phyloP scores from a whole-genome alignment of 768 basidiomycete genomes.

The Mycena floridula region DNA sequence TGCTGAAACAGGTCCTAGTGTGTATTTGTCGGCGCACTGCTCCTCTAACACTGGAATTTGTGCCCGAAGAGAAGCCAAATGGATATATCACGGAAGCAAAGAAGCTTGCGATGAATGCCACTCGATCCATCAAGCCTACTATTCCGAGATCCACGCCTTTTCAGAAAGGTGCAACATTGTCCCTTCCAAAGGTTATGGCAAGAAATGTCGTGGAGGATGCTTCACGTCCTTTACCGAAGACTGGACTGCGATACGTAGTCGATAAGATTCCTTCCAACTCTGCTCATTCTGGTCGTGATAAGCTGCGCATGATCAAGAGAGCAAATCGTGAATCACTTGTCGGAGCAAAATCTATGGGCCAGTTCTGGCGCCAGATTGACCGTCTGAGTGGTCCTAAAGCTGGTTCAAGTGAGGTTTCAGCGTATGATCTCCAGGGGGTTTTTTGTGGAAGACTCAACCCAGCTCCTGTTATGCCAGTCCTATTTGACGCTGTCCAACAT shows the following conservation, averaged over 20 bases:
- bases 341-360: not conserved
- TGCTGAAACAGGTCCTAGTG: not conserved
- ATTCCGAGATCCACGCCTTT: not conserved
- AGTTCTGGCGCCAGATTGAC: not conserved
- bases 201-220: not conserved
- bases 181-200: not conserved
- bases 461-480: not conserved
- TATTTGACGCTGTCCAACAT: not conserved
- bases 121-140: not conserved
- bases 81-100: not conserved
- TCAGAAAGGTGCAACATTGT: not conserved
- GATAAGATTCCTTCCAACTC: not conserved
- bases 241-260: not conserved
- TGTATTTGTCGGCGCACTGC: not conserved
- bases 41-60: not conserved
- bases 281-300: not conserved
- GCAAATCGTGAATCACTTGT: not conserved
- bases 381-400: not conserved
- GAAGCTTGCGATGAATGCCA: not conserved
- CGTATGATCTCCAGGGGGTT: not conserved
- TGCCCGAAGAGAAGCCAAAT: not conserved
- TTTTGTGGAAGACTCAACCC: conserved; percentile 8
- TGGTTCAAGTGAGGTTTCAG: not conserved
- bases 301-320: not conserved
- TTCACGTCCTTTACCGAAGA: not conserved